Conservation (phyloP, 1,139 yeast species). For the Pichia sorboxylosa region DNA sequence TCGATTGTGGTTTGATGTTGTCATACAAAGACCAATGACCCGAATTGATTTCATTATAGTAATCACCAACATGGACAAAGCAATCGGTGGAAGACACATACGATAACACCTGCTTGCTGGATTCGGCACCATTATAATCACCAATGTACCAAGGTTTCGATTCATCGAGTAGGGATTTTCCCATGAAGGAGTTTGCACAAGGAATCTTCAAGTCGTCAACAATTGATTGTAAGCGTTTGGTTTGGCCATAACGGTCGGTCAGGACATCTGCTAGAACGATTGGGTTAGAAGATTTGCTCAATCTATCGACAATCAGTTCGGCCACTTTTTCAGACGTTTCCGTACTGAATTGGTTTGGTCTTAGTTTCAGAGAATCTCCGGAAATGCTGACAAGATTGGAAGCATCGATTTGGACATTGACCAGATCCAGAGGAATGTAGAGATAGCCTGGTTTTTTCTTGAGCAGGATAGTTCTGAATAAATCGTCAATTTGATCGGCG, state of each 20-base stretch:
- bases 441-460: slow-evolving; percentile 71
- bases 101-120: slow-evolving; percentile 31
- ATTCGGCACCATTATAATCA: slow-evolving; percentile 44
- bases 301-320: slow-evolving; percentile 32
- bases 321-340: slow-evolving; percentile 27
- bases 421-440: slow-evolving; percentile 62
- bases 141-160: slow-evolving; percentile 48
- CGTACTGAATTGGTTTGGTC: slow-evolving; percentile 1
- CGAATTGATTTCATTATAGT: slow-evolving; percentile 43
- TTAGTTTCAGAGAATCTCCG: slow-evolving; percentile 6
- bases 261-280: slow-evolving; percentile 57
- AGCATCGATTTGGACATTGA: slow-evolving; percentile 34
- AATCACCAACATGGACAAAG: slow-evolving; percentile 40
- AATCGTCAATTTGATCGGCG: slow-evolving; percentile 47
- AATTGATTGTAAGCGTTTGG: slow-evolving; percentile 32
- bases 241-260: slow-evolving; percentile 42
- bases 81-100: slow-evolving; percentile 34
- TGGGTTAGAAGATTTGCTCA: slow-evolving; percentile 46
- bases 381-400: slow-evolving; percentile 16
- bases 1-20: slow-evolving; percentile 23
- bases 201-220: slow-evolving; percentile 35
- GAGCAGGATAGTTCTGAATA: slow-evolving; percentile 42
- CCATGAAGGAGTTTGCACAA: slow-evolving; percentile 36
- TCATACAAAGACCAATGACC: slow-evolving; percentile 29
- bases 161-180: slow-evolving; percentile 56